These are phyloP conservation scores for Suillus paluster DNA, from an alignment of 768 basidiomycete species.

Conservation along the genomic window DNA sequence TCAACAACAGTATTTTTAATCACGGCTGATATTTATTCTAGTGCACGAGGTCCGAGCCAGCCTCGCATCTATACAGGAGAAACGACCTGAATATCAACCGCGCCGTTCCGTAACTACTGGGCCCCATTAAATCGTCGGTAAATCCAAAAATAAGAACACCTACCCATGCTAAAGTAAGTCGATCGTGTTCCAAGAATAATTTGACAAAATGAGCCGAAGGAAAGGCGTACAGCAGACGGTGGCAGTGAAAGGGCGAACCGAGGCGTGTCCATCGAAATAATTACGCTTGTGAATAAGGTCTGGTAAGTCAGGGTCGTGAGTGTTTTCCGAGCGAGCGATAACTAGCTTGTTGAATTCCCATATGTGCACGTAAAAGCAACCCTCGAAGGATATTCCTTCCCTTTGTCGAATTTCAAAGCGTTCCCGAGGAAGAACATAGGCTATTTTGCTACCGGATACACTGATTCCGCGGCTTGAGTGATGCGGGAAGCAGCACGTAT, in stretches of 20 bases:
- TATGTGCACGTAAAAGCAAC: neutral
- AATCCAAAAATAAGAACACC: neutral
- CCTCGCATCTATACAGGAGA: neutral
- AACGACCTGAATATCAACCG: neutral
- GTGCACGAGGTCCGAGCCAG: too few relatives aligned
- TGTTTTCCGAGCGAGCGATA: neutral
- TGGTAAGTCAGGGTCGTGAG: neutral
- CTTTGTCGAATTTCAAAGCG: neutral
- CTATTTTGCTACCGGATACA: neutral
- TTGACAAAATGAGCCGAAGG: rapidly evolving
- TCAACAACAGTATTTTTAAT: neutral
- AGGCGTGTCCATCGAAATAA: neutral
- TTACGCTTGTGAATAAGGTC: neutral
- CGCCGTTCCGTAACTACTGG: neutral
- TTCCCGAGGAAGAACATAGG: neutral
- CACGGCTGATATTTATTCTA: neutral
- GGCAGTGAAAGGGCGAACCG: neutral
- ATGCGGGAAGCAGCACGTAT: neutral
- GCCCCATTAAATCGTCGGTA: neutral
- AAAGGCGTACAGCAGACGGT: neutral
- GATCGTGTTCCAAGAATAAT: neutral
- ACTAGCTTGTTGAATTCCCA: neutral
- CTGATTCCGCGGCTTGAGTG: neutral
- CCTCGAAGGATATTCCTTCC: too few relatives aligned
- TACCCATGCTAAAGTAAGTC: conserved; percentile 3